Evolutionary conservation across 345 rosid species (phyloP), one percentile per base, ranked within the genome.

Genomic region (Bruguiera parviflora): DNA sequence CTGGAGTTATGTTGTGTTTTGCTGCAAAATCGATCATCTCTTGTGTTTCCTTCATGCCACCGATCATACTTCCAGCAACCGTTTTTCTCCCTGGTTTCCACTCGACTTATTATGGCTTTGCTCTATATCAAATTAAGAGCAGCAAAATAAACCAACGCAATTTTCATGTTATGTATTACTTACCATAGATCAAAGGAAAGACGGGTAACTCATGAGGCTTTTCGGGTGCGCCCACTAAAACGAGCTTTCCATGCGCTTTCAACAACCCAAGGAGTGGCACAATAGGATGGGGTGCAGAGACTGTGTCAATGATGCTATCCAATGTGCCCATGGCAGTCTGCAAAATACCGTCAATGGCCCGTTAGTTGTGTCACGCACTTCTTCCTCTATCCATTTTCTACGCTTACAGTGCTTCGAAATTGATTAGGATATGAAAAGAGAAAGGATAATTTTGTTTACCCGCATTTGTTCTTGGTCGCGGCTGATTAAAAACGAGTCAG

Each of bases 401-500:
- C 3, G 49, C 49, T 43, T 43, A 11, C 1, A 13, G 49, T 13
- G 49, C 49, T 43, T 43, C 18, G 49, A 43, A 43, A 43, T 11
- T 11, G 5, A 43, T 13, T 13, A 43, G 49, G 49, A 13, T 43
- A 43, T 11, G 18, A 2, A 15, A 43, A 43, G 16, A 13, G 18
- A 11, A 19, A 55, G 29, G 28, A 25, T 55, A 3, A 55, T 25
- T n/a, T 11, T 57, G 1, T 0, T 4, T 55, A 83, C 91, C 81
- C 79, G 64, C 79, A 87, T 75, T 55, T 91, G 82, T 10, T 73
- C 76, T 8, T 59, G 72, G 67, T 87, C 83, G 6, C 66, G 63
- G 75, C 88, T 85, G 21, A 85, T 72, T 58, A 91, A 49, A 69
- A 91, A 91, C 0, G 73, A 62, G 63, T 91, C 89, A 18, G 84